These are phyloP conservation scores for Chara braunii DNA, from an alignment of 139 green algal species.

Conservation along the genomic window DNA sequence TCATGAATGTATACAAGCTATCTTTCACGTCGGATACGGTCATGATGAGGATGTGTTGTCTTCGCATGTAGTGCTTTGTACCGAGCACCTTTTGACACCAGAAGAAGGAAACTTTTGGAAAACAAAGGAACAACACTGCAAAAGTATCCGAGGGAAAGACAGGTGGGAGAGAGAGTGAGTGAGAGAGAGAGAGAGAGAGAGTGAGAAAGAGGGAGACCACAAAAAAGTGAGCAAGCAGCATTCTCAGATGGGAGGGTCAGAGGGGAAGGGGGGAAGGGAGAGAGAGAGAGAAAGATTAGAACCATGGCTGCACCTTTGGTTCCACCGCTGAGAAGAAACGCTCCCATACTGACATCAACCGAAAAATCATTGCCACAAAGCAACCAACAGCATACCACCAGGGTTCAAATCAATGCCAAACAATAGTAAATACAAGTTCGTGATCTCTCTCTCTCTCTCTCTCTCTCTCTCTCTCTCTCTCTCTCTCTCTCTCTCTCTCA, in stretches of 20 bases:
- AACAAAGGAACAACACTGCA: background rate
- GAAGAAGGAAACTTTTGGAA: background rate
- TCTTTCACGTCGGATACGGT: too few relatives aligned
- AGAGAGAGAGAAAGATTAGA: background rate
- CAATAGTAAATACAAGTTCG: too few relatives aligned
- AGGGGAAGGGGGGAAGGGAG: background rate
- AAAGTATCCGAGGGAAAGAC: background rate
- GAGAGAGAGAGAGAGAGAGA: background rate
- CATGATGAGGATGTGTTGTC: too few relatives aligned
- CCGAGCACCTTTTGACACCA: background rate
- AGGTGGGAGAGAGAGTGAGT: background rate
- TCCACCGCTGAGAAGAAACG: conserved; percentile 89
- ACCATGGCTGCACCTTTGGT: conserved; percentile 54
- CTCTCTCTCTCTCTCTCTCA: too few relatives aligned
- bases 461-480: too few relatives aligned
- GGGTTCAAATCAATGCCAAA: too few relatives aligned
- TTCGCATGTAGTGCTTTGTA: too few relatives aligned
- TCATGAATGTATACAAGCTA: too few relatives aligned
- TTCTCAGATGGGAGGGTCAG: background rate
- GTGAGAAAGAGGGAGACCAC: background rate
- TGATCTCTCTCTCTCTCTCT: too few relatives aligned
- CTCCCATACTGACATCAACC: conserved; percentile 71
- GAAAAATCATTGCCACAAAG: background rate
- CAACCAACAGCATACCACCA: too few relatives aligned
- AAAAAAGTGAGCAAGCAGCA: too few relatives aligned